A percentile compares a stretch with the other conserved stretches of the same genome.
phyloP scores from a whole-genome alignment of 176 grass and related monocot species.

The Juncus effusus region DNA sequence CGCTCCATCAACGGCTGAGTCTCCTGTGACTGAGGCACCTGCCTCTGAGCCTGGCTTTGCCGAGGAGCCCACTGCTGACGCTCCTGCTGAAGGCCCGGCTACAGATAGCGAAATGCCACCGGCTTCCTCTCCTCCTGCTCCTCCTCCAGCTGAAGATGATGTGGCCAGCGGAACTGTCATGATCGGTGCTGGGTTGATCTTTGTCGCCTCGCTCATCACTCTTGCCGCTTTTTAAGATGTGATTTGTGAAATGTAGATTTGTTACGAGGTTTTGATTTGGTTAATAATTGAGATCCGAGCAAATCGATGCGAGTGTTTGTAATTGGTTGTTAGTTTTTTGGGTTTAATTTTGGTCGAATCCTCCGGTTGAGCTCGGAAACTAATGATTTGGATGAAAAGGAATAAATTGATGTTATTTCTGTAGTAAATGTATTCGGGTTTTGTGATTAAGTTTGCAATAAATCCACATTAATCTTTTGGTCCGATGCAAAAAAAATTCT shows the following conservation, averaged over 20 bases:
- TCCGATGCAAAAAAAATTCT: too few relatives aligned
- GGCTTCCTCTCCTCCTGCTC: slow-evolving; percentile 27
- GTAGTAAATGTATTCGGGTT: too few relatives aligned
- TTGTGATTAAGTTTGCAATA: too few relatives aligned
- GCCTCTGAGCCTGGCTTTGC: slow-evolving; percentile 30
- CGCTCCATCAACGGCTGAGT: slow-evolving; percentile 24
- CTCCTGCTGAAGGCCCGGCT: slow-evolving; percentile 13
- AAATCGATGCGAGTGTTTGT: neutral
- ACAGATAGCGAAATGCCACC: slow-evolving; percentile 29
- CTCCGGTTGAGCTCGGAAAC: neutral
- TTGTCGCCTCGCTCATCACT: slow-evolving; percentile 24
- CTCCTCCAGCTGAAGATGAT: slow-evolving; percentile 20
- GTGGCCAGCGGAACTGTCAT: slow-evolving; percentile 35
- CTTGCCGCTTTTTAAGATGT: slow-evolving; percentile 9
- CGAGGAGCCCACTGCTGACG: slow-evolving; percentile 15
- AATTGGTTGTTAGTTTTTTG: neutral
- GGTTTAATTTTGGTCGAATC: neutral
- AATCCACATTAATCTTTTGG: too few relatives aligned
- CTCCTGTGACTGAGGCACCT: slow-evolving; percentile 15
- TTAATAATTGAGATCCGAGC: neutral
- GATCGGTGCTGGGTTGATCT: slow-evolving; percentile 12
- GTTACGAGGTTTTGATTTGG: neutral
- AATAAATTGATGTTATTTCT: neutral
- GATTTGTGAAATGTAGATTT: neutral
- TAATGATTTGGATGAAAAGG: neutral